phyloP scores from a whole-genome alignment of 768 basidiomycete genomes.

The Pleurotus djamor region DNA sequence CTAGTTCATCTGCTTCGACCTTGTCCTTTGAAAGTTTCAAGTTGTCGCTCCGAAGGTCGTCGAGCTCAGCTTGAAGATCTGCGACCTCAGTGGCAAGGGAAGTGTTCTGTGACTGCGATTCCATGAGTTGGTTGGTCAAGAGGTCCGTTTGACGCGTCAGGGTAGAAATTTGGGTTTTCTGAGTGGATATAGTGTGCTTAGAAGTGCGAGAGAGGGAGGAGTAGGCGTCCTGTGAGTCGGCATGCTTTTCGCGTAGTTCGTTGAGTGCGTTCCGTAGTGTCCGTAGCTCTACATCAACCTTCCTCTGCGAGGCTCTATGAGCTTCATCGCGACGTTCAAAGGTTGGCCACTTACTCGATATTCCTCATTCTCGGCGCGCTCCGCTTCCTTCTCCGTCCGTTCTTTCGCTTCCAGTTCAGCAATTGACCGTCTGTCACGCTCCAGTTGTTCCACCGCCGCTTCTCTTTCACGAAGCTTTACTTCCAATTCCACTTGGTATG shows the following conservation, averaged over 20 bases:
- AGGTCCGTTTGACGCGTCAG: conserved; percentile 42
- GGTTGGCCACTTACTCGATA: conserved; percentile 61
- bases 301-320: conserved; percentile 30
- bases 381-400: conserved; percentile 61
- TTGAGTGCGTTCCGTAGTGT: conserved; percentile 46
- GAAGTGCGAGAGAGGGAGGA: conserved; percentile 44
- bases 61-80: conserved; percentile 45
- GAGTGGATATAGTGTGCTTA: conserved; percentile 45
- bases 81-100: conserved; percentile 37
- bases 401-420: conserved; percentile 69
- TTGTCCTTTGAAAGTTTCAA: conserved; percentile 20
- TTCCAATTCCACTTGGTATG: conserved; percentile 63
- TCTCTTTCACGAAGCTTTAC: conserved; percentile 68
- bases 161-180: conserved; percentile 49
- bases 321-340: neutral
- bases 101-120: conserved; percentile 36
- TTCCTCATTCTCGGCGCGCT: conserved; percentile 45
- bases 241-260: conserved; percentile 52
- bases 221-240: conserved; percentile 60
- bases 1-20: conserved; percentile 55
- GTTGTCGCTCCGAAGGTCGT: conserved; percentile 36
- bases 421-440: conserved; percentile 67
- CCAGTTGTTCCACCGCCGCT: conserved; percentile 57
- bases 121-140: conserved; percentile 46
- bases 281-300: conserved; percentile 49